Conservation (phyloP, 139 green algal genomes). For the Zygnema circumcarinatum region DNA sequence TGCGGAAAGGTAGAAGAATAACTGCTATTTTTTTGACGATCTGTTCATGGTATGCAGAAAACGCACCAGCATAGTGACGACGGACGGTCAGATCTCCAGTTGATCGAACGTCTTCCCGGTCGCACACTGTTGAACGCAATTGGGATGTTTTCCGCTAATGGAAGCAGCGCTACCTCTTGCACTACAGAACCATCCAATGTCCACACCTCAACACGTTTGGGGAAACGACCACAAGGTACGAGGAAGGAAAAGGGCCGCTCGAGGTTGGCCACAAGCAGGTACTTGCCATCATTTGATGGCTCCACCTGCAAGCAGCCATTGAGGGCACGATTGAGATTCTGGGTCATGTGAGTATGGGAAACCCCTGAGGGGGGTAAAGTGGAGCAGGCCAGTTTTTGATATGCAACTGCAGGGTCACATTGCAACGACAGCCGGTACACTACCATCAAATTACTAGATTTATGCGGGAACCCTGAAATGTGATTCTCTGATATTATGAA, state of each 20-base stretch:
- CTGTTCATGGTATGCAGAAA: no score
- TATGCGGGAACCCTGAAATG: no score
- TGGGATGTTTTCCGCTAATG: slow-evolving; percentile 94
- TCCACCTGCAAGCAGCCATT: slow-evolving; percentile 73
- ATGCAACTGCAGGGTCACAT: no score
- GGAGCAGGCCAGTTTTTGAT: no score
- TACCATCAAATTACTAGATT: no score
- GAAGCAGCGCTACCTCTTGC: slow-evolving; percentile 74
- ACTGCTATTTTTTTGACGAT: no score
- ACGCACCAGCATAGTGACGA: slow-evolving; percentile 62
- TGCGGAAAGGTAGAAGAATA: no score
- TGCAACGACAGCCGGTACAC: no score
- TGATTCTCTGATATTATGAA: no score
- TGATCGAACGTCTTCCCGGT: slow-evolving; percentile 79
- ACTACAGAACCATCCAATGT: slow-evolving; percentile 66
- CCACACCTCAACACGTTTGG: slow-evolving; percentile 82
- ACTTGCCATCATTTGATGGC: slow-evolving; percentile 85
- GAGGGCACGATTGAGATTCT: neutral
- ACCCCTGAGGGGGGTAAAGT: no score
- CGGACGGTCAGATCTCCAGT: slow-evolving; percentile 86
- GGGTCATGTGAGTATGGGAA: no score
- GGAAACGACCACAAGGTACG: slow-evolving; percentile 80
- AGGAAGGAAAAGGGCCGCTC: slow-evolving; percentile 89
- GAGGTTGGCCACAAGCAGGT: slow-evolving; percentile 83
- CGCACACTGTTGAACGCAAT: slow-evolving; percentile 87